Evolutionary conservation across 495 filamentous ascomycete species (phyloP).

Genomic region (Daldinia loculata): DNA sequence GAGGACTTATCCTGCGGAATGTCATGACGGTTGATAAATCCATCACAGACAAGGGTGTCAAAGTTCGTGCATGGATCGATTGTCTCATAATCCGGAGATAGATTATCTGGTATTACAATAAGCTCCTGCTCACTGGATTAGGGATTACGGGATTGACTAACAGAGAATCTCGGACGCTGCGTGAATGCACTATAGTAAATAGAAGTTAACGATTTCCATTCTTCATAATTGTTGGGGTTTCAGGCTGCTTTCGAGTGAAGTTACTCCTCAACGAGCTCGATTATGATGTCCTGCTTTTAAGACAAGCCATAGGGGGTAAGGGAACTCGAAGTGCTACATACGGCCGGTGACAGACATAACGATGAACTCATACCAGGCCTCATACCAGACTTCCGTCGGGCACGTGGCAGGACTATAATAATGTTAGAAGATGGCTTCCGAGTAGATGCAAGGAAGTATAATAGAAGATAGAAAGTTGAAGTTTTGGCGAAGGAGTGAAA

Average conservation of each 20-base stretch:
- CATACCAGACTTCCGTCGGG: slow-evolving; percentile 36
- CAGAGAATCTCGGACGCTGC: slow-evolving; percentile 73
- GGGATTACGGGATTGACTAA: slow-evolving; percentile 27
- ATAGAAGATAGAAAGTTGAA: slow-evolving; percentile 3
- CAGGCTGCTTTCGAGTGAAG: not conserved
- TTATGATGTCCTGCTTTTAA: not conserved
- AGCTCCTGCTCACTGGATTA: slow-evolving; percentile 8
- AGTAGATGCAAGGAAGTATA: slow-evolving; percentile 2
- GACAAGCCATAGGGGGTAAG: not conserved
- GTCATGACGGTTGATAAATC: slow-evolving; percentile 71
- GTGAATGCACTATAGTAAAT: slow-evolving; percentile 61
- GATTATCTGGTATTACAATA: slow-evolving; percentile 51
- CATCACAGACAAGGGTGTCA: slow-evolving; percentile 71
- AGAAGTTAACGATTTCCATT: not conserved
- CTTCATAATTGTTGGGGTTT: not conserved
- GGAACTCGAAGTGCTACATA: not conserved
- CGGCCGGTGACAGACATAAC: slow-evolving; percentile 39
- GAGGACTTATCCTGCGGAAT: slow-evolving; percentile 71
- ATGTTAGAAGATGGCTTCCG: slow-evolving; percentile 21
- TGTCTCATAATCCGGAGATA: slow-evolving; percentile 68
- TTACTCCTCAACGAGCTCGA: not conserved
- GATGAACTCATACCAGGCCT: slow-evolving; percentile 38
- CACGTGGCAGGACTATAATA: slow-evolving; percentile 42
- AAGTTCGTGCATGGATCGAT: slow-evolving; percentile 77
- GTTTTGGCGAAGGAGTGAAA: slow-evolving; percentile 1